These are phyloP conservation scores for Echium plantagineum DNA, from an alignment of 257 asterid genomes.

Conservation along the genomic window DNA sequence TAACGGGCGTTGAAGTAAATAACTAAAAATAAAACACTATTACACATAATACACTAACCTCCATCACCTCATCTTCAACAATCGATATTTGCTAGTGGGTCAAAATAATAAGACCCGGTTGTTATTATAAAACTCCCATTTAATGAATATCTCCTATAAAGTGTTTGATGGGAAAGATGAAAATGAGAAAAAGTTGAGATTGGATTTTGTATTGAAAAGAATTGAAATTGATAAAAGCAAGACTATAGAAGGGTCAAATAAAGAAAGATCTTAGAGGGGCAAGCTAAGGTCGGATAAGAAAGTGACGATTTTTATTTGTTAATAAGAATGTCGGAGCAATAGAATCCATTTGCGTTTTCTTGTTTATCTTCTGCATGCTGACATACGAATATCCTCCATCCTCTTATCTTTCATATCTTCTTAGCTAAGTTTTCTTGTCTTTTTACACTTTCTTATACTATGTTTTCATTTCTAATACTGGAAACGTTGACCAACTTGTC, in stretches of 20 bases:
- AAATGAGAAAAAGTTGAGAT: background rate
- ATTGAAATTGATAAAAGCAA: conserved; percentile 7
- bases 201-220: conserved; percentile 1
- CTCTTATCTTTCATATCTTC: conserved; percentile 20
- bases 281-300: background rate
- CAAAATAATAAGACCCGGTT: too few species aligned
- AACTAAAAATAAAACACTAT: too few species aligned
- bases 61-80: too few species aligned
- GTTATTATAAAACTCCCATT: too few species aligned
- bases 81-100: too few species aligned
- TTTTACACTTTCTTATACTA: conserved; percentile 1
- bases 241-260: conserved; percentile 3
- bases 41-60: too few species aligned
- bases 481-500: background rate
- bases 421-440: conserved; percentile 36
- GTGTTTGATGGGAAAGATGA: background rate
- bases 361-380: background rate
- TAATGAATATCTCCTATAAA: too few species aligned
- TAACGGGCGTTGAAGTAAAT: too few species aligned
- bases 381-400: background rate
- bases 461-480: background rate
- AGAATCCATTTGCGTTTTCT: conserved; percentile 1
- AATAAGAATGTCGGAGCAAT: conserved; percentile 19
- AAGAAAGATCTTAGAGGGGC: conserved; percentile 5
- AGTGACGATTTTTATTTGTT: background rate